Base-by-base conservation (phyloP, 2,329 filamentous ascomycete genomes). In the Colletotrichum chrysophilum region DNA sequence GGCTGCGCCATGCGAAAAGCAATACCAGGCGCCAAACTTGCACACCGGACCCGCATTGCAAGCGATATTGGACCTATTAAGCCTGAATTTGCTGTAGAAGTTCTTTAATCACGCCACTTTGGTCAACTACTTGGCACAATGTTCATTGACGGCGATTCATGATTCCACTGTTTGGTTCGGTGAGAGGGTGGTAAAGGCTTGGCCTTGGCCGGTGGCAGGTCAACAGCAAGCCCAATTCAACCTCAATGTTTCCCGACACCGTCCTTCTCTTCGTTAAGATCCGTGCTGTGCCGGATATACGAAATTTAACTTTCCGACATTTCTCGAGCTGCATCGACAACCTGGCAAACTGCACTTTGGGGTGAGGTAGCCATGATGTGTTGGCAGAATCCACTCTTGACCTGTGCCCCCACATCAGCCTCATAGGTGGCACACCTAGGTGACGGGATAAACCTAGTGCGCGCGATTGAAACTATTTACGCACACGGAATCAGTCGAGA, bases 1-100 rank as follows among this genome's bases (percentile, higher is more conserved):
- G 60, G 69, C 69, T 71, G 69, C 28, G 69, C n/a, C 30, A 16
- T 34, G 16, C n/a, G 21, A 71, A 71, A 58, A 71, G 69, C 69
- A 71, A 71, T 43, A 7, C 30, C 43, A 36, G 48, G 69, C 60
- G 69, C 69, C 38, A 58, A 58, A n/a, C 30, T 24, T 21, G 16
- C 30, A 66, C 60, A 55, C 30, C 16, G 5, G 38, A 36, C 61
- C 69, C 43, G 69, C 69, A 36, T 32, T 38, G 32, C 60, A 62
- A 52, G 43, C 43, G n/a, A 66, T 30, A 30, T 18, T 68, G 21
- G 32, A 16, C 24, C 18, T 16, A 10, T 60, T 16, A 30, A 28
- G 13, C 21, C 36, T 36, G 21, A 30, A 36, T 30, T 26, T 55
- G 66, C 52, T 60, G 24, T 55, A 68, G 30, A 67, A 38, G 30